These are phyloP conservation scores for Mycena alexandri DNA, from an alignment of 768 basidiomycete genomes.

Conservation along the genomic window DNA sequence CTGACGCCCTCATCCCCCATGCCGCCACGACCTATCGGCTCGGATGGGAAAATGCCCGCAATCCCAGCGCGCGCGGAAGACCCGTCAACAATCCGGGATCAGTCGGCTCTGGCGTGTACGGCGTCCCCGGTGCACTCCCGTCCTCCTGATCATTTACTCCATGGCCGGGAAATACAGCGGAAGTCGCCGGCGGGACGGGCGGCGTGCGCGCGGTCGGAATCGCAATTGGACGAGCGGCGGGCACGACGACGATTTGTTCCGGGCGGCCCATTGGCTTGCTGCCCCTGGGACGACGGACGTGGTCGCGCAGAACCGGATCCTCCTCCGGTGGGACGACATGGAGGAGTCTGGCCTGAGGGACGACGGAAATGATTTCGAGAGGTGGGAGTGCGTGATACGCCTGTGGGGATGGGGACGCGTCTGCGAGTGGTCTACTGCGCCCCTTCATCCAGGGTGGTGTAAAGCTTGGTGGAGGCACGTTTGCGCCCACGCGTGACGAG, in stretches of 20 bases:
- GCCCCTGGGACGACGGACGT: not conserved
- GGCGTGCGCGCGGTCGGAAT: slow-evolving; percentile 21
- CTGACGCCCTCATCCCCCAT: slow-evolving; percentile 3
- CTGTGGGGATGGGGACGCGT: slow-evolving; percentile 1
- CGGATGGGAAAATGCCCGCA: slow-evolving; percentile 21
- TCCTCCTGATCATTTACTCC: not conserved
- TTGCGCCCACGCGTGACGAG: not conserved
- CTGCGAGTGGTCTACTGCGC: not conserved
- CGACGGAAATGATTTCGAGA: slow-evolving; percentile 19
- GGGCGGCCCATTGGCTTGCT: slow-evolving; percentile 5
- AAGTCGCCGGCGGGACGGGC: slow-evolving; percentile 3
- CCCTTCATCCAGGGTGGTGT: slow-evolving; percentile 19
- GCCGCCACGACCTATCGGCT: not conserved
- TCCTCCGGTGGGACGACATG: slow-evolving; percentile 6
- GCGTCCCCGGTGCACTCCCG: slow-evolving; percentile 12
- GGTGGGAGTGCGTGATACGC: not conserved
- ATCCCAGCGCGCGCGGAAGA: slow-evolving; percentile 6
- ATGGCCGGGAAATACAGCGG: not conserved
- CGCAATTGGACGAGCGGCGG: slow-evolving; percentile 15
- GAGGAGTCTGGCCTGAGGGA: slow-evolving; percentile 17
- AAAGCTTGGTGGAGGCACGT: not conserved
- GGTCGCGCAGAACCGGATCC: slow-evolving; percentile 8
- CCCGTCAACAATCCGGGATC: slow-evolving; percentile 11
- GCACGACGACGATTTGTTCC: slow-evolving; percentile 11
- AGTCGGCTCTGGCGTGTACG: not conserved